phyloP scores from a whole-genome alignment of 805 yeast genomes.

The Priceomyces castillae region DNA sequence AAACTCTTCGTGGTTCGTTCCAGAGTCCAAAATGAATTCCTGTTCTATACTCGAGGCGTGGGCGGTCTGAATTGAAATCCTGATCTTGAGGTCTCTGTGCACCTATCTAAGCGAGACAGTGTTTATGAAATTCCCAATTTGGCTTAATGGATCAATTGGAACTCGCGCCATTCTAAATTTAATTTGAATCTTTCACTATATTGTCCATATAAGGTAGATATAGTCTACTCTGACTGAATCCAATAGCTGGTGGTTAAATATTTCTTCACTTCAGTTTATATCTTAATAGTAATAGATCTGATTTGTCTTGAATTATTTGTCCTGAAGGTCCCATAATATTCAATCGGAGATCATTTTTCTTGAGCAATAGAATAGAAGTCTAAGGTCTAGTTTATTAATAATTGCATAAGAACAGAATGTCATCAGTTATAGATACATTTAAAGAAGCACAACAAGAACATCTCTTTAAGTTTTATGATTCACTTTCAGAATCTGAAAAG shows the following conservation, averaged over 20 bases:
- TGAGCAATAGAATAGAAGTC: not conserved
- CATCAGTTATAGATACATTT: conserved; percentile 28
- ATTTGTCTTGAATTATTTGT: not conserved
- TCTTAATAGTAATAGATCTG: too few relatives aligned
- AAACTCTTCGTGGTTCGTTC: too few relatives aligned
- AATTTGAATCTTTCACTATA: not conserved
- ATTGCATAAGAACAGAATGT: conserved; percentile 2
- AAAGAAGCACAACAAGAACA: conserved; percentile 52
- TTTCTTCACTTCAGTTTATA: too few relatives aligned
- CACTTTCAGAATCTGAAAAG: conserved; percentile 35
- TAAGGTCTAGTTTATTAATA: not conserved
- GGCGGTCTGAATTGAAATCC: too few relatives aligned
- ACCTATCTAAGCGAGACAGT: not conserved
- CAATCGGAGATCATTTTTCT: not conserved
- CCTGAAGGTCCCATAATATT: not conserved
- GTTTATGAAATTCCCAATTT: not conserved
- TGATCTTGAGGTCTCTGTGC: too few relatives aligned
- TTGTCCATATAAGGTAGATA: too few relatives aligned
- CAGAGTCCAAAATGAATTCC: too few relatives aligned
- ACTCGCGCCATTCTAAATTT: not conserved
- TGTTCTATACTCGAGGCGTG: too few relatives aligned
- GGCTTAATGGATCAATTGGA: not conserved
- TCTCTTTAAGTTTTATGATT: conserved; percentile 47
- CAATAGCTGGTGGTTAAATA: too few relatives aligned
- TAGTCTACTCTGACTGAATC: too few relatives aligned